Evolutionary conservation across 345 rosid species (phyloP).

Genomic region (Camelina neglecta): DNA sequence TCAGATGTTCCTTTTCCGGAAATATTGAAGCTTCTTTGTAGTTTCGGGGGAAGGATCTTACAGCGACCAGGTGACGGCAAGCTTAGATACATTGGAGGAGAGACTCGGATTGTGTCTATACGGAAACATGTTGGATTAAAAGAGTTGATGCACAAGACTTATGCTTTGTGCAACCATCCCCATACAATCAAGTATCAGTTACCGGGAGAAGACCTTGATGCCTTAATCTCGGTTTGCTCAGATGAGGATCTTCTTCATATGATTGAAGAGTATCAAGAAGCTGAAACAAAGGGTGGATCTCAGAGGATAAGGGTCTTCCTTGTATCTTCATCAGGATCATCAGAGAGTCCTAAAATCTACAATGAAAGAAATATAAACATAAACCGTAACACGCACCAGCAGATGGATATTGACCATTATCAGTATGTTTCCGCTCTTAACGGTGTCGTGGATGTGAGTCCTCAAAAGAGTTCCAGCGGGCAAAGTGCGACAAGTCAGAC

Average conservation of each 20-base stretch:
- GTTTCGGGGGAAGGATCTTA: constrained; percentile 82
- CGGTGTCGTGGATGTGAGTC: constrained; percentile 61
- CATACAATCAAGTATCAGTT: constrained; percentile 91
- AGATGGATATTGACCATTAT: constrained; percentile 53
- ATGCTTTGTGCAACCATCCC: constrained; percentile 64
- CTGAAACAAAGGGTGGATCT: constrained; percentile 64
- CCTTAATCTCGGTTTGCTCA: constrained; percentile 78
- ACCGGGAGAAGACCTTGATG: constrained; percentile 94
- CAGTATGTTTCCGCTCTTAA: constrained; percentile 76
- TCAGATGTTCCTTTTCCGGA: constrained; percentile 42
- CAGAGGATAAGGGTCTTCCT: constrained; percentile 83
- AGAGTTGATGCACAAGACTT: constrained; percentile 70
- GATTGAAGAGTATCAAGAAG: constrained; percentile 81
- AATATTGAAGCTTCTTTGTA: constrained; percentile 80
- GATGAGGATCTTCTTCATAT: constrained; percentile 84
- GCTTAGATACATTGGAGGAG: constrained; percentile 92
- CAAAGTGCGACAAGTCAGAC: constrained; percentile 56
- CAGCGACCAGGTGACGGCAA: constrained; percentile 84
- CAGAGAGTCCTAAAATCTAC: constrained; percentile 59
- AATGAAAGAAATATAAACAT: constrained; percentile 48
- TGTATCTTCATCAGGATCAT: constrained; percentile 52
- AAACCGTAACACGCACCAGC: constrained; percentile 43
- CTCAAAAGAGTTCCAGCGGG: constrained; percentile 56
- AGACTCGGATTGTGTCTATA: constrained; percentile 77
- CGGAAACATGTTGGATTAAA: constrained; percentile 57